A percentile compares a stretch with the other conserved stretches of the same genome.
Conservation (phyloP, 2,329 filamentous ascomycete genomes). For the Talaromyces pinophilus region DNA sequence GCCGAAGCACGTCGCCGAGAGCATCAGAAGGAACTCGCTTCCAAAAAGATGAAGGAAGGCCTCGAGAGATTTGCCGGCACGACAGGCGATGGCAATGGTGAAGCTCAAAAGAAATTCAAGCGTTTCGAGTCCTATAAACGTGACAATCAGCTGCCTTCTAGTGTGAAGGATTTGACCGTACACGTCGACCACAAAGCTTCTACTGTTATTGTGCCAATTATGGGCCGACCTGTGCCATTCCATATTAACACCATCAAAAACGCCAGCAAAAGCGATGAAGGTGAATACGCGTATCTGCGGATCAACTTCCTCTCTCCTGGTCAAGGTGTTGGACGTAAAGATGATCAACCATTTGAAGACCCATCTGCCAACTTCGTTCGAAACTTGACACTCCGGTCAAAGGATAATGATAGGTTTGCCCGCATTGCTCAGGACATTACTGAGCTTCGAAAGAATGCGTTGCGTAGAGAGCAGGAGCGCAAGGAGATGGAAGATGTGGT, state of each 20-base stretch:
- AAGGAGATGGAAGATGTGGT: conserved; percentile 99
- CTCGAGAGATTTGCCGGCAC: conserved; percentile 82
- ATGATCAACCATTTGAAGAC: conserved; percentile 97
- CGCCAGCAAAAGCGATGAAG: conserved; percentile 94
- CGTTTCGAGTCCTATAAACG: conserved; percentile 98
- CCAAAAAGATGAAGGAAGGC: conserved; percentile 88
- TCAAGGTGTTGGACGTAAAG: conserved; percentile 94
- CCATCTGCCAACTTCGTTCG: conserved; percentile 92
- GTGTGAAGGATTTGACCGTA: conserved; percentile 82
- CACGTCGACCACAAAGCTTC: conserved; percentile 87
- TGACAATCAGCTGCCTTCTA: conserved; percentile 85
- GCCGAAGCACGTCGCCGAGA: conserved; percentile 82
- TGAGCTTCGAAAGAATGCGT: conserved; percentile 89
- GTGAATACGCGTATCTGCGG: conserved; percentile 87
- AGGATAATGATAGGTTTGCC: conserved; percentile 82
- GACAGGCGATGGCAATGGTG: conserved; percentile 79
- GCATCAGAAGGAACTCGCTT: conserved; percentile 86
- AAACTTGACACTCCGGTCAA: conserved; percentile 91
- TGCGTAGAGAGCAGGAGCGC: conserved; percentile 95
- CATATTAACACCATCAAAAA: conserved; percentile 99
- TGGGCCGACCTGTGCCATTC: conserved; percentile 96
- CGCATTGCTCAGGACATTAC: conserved; percentile 92
- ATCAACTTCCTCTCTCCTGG: conserved; percentile 98
- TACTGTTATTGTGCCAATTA: conserved; percentile 90
- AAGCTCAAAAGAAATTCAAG: conserved; percentile 98